Evolutionary conservation across 2,329 filamentous ascomycete species (phyloP), one percentile per base, ranked within the genome.

Genomic region (Aspergillus spinulosporus): DNA sequence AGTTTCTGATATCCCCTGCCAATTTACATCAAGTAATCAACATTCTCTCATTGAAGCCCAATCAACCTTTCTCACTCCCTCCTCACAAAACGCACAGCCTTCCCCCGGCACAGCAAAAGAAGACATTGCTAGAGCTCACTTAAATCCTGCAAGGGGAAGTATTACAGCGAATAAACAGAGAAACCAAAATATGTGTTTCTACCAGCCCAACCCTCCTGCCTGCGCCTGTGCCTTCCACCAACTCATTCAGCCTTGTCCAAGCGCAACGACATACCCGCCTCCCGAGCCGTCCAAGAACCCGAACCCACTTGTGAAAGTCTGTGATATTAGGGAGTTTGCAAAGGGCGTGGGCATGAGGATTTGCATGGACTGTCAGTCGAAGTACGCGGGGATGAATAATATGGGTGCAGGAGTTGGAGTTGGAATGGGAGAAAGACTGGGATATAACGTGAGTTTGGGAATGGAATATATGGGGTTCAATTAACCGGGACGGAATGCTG

Each of bases 141-240:
- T 4, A 28, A 2, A 28, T 4, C 26, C 26, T 28, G 26, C 26
- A 28, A 28, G n/a, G n/a, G n/a, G n/a, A n/a, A n/a, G n/a, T n/a
- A n/a, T n/a, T n/a, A n/a, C n/a, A n/a, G n/a, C n/a, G n/a, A n/a
- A n/a, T n/a, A n/a, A n/a, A n/a, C n/a, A n/a, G n/a, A n/a, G n/a
- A n/a, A n/a, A n/a, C n/a, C n/a, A n/a, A n/a, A n/a, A n/a, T n/a
- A 28, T 62, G 60, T 62, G 57, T 49, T 60, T 48, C 52, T 59
- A 62, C 54, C 40, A 61, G 57, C 58, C 62, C 29, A 66, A 63
- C 54, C 55, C 56, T 4, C 57, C 56, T 3, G 39, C 28, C 45
- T 64, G 61, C 59, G 62, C 50, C 52, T 64, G 59, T 57, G 15
- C 52, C 34, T 61, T 62, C 60, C 50, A 56, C 45, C 59, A 62